Evolutionary conservation across 2,329 filamentous ascomycete genomes (phyloP).

Genomic region (Tolypocladium paradoxum): DNA sequence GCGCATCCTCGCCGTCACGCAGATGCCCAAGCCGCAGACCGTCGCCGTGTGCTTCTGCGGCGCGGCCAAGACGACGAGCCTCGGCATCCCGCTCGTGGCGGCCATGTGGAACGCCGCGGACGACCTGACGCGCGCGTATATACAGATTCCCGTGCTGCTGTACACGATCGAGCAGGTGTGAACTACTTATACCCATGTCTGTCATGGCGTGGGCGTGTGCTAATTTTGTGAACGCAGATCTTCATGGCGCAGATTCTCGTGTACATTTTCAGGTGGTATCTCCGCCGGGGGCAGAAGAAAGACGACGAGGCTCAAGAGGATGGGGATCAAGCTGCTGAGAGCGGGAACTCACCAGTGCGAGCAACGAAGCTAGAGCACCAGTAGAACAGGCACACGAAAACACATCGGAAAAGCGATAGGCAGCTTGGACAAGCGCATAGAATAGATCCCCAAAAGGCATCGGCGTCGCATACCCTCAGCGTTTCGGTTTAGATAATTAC

Average conservation of each 20-base stretch:
- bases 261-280: constrained; percentile 35
- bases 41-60: constrained; percentile 65
- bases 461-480: not conserved
- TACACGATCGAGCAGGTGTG: constrained; percentile 46
- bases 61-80: constrained; percentile 60
- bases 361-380: not conserved
- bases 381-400: not conserved
- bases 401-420: no score
- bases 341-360: not conserved
- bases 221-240: constrained; percentile 11
- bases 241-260: constrained; percentile 35
- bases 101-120: constrained; percentile 54
- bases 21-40: constrained; percentile 48
- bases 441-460: not conserved
- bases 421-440: not conserved
- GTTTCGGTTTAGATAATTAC: not conserved
- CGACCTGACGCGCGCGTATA: constrained; percentile 41
- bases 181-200: no score
- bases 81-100: constrained; percentile 57
- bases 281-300: constrained; percentile 16
- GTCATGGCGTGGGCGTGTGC: not conserved
- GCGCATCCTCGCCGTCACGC: constrained; percentile 33
- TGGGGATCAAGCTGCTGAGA: not conserved
- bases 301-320: constrained; percentile 5
- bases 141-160: constrained; percentile 53